Percentiles rank a stretch among this genome's conserved stretches.
These are phyloP conservation scores for Tuber calosporum DNA, from an alignment of 495 filamentous ascomycete genomes.

Conservation along the genomic window DNA sequence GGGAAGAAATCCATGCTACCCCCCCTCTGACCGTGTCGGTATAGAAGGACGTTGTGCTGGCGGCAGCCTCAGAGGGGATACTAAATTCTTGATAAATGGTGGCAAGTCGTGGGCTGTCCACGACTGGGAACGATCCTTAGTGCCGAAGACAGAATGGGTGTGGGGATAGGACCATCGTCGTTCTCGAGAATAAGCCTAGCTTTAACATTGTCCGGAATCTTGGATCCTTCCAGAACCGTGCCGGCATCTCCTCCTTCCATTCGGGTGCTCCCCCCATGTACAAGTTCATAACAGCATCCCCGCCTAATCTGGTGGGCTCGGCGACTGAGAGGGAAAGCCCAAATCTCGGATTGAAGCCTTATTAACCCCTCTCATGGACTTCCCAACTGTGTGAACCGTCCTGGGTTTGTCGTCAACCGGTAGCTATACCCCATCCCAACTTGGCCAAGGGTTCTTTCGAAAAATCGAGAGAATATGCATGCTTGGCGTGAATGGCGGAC, in stretches of 20 bases:
- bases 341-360: constrained; percentile 70
- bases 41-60: constrained; percentile 93
- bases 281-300: constrained; percentile 86
- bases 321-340: constrained; percentile 81
- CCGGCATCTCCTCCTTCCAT: constrained; percentile 73
- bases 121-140: constrained; percentile 23
- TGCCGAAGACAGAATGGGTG: background rate
- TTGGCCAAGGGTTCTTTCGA: constrained; percentile 70
- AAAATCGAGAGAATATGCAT: constrained; percentile 84
- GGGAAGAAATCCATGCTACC: constrained; percentile 74
- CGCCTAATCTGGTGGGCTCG: constrained; percentile 69
- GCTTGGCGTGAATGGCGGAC: constrained; percentile 78
- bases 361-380: constrained; percentile 70
- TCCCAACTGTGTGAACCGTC: constrained; percentile 86
- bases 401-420: constrained; percentile 82
- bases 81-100: constrained; percentile 88
- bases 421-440: constrained; percentile 72
- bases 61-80: constrained; percentile 91
- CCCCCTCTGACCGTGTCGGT: constrained; percentile 66
- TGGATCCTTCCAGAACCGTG: constrained; percentile 72
- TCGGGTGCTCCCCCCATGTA: constrained; percentile 92
- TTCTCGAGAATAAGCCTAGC: constrained; percentile 84
- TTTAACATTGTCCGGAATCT: constrained; percentile 61
- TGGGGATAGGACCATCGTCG: constrained; percentile 57
- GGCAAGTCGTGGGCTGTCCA: constrained; percentile 83